phyloP scores from a whole-genome alignment of 2,329 filamentous ascomycete species.

The Chalaropsis ovoidea region DNA sequence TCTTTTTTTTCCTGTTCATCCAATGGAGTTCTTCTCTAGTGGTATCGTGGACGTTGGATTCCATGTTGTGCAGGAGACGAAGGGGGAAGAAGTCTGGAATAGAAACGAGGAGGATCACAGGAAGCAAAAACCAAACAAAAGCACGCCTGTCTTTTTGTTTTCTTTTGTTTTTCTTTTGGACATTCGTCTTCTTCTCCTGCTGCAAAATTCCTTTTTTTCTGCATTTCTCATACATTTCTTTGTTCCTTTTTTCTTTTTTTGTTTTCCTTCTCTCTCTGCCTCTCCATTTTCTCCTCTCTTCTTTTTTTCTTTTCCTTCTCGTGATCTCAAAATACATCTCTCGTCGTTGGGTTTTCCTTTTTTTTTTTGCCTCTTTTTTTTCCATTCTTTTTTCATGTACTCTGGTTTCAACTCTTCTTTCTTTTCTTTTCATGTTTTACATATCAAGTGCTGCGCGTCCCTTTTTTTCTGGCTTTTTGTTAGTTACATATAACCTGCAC shows the following conservation, averaged over 20 bases:
- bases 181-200: not conserved
- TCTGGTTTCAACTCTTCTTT: not conserved
- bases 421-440: constrained; percentile 4
- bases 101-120: not conserved
- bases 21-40: not conserved
- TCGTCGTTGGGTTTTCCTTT: not conserved
- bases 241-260: not conserved
- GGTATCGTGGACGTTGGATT: not conserved
- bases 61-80: not conserved
- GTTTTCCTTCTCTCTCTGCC: not conserved
- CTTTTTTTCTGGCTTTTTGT: constrained; percentile 1
- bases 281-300: not conserved
- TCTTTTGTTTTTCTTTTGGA: not conserved
- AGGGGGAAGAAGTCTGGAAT: not conserved
- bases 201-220: not conserved
- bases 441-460: constrained; percentile 3
- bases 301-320: too few relatives aligned
- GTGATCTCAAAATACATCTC: too few relatives aligned
- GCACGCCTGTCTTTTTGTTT: not conserved
- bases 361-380: not conserved
- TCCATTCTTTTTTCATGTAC: not conserved
- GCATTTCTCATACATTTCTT: not conserved
- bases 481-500: constrained; percentile 14
- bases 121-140: too few relatives aligned
- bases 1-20: not conserved